Evolutionary conservation across 2,329 filamentous ascomycete genomes (phyloP).

Genomic region (Arthrobotrys pseudoclavata): DNA sequence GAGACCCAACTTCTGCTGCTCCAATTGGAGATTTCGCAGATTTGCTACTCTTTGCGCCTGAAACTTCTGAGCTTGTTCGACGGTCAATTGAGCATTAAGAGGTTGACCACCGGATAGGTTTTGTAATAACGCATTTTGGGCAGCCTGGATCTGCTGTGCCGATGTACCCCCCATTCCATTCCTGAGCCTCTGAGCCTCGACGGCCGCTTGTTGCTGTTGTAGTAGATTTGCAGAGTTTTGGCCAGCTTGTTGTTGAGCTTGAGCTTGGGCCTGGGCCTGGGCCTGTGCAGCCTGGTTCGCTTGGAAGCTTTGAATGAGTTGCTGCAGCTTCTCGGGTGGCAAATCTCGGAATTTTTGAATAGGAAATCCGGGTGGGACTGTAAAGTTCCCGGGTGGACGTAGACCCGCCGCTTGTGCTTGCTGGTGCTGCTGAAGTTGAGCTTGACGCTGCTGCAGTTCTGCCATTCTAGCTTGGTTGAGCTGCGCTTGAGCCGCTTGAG

Average conservation of each 20-base stretch:
- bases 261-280: slow-evolving; percentile 20
- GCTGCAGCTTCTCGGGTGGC: slow-evolving; percentile 46
- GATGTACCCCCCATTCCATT: slow-evolving; percentile 24
- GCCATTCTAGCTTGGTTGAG: slow-evolving; percentile 48
- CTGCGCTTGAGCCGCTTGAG: slow-evolving; percentile 27
- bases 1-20: slow-evolving; percentile 9
- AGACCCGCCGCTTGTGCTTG: slow-evolving; percentile 29
- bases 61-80: slow-evolving; percentile 42
- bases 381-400: slow-evolving; percentile 24
- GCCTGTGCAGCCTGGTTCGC: slow-evolving; percentile 14
- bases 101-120: slow-evolving; percentile 26
- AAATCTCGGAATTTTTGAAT: slow-evolving; percentile 50
- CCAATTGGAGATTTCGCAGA: background rate
- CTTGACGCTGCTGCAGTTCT: slow-evolving; percentile 40
- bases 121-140: slow-evolving; percentile 48
- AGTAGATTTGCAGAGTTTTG: slow-evolving; percentile 32
- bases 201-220: slow-evolving; percentile 45
- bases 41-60: background rate
- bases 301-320: slow-evolving; percentile 40
- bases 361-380: slow-evolving; percentile 43
- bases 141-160: slow-evolving; percentile 35
- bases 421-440: slow-evolving; percentile 31
- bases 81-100: slow-evolving; percentile 1
- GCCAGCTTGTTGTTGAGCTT: slow-evolving; percentile 37
- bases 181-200: slow-evolving; percentile 48